phyloP scores from a whole-genome alignment of 2,329 filamentous ascomycete species.

The Aaosphaeria pasadenensis region DNA sequence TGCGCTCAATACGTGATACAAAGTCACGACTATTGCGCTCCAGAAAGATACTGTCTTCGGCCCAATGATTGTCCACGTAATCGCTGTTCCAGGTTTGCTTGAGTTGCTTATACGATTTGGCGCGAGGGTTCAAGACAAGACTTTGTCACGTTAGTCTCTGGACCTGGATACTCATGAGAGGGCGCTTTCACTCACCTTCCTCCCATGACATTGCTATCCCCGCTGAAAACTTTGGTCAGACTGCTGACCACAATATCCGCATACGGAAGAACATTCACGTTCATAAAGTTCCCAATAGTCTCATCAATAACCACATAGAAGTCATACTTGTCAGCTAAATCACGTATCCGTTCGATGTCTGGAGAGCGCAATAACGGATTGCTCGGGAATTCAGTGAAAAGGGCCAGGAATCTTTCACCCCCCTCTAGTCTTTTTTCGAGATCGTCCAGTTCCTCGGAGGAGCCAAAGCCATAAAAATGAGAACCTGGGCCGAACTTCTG shows the following conservation, averaged over 20 bases:
- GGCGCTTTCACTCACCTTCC: conserved; percentile 55
- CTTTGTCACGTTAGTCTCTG: conserved; percentile 26
- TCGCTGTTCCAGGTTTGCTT: conserved; percentile 62
- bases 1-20: conserved; percentile 72
- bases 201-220: conserved; percentile 98
- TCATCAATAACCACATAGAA: conserved; percentile 94
- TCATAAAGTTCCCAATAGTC: conserved; percentile 94
- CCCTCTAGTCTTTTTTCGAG: conserved; percentile 67
- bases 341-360: conserved; percentile 76
- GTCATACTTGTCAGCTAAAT: conserved; percentile 75
- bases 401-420: conserved; percentile 74
- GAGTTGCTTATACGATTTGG: conserved; percentile 68
- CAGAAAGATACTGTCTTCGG: conserved; percentile 90
- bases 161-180: background rate
- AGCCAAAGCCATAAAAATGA: conserved; percentile 81
- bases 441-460: conserved; percentile 75
- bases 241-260: conserved; percentile 93
- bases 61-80: conserved; percentile 90
- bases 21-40: conserved; percentile 97
- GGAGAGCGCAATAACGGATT: conserved; percentile 87
- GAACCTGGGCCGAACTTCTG: conserved; percentile 92
- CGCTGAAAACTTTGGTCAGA: conserved; percentile 94
- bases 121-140: conserved; percentile 61
- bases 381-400: conserved; percentile 94
- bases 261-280: conserved; percentile 85